phyloP scores from a whole-genome alignment of 2,329 filamentous ascomycete species.

The Trichoderma arundinaceum region DNA sequence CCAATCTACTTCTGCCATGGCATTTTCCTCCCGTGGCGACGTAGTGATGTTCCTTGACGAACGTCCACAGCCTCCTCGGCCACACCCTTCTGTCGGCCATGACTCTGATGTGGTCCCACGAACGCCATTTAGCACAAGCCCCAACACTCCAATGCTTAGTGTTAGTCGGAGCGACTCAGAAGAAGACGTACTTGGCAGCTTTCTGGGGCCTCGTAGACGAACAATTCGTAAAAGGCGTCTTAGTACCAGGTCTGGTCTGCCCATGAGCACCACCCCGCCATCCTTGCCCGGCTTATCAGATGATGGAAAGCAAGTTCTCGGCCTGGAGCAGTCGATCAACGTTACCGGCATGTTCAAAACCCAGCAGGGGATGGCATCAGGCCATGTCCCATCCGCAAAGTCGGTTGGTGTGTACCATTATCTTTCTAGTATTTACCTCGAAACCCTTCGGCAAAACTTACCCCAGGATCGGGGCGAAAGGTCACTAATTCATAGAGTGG shows the following conservation, averaged over 20 bases:
- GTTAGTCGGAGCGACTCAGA: constrained; percentile 68
- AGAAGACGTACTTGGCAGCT: constrained; percentile 66
- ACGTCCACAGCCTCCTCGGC: constrained; percentile 51
- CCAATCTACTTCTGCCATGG: constrained; percentile 64
- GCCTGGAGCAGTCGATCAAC: constrained; percentile 63
- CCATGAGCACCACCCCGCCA: constrained; percentile 62
- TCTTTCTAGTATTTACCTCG: constrained; percentile 61
- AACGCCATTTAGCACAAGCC: constrained; percentile 55
- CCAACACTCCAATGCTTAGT: constrained; percentile 57
- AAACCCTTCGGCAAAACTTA: constrained; percentile 57
- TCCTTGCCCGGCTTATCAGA: constrained; percentile 45
- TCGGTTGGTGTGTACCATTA: constrained; percentile 61
- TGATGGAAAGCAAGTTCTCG: constrained; percentile 51
- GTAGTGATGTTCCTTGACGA: constrained; percentile 68
- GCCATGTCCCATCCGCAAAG: constrained; percentile 58
- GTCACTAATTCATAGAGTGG: constrained; percentile 55
- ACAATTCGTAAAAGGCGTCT: constrained; percentile 50
- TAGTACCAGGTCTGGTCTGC: constrained; percentile 51
- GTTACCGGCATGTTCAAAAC: constrained; percentile 63
- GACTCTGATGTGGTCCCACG: constrained; percentile 46
- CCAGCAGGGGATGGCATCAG: constrained; percentile 68
- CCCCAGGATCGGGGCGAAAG: constrained; percentile 47
- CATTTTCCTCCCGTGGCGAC: constrained; percentile 65
- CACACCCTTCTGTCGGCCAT: constrained; percentile 49
- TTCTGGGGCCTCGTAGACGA: constrained; percentile 57